Base-by-base conservation (phyloP, 768 basidiomycete species). In the Tremella yokohamensis region DNA sequence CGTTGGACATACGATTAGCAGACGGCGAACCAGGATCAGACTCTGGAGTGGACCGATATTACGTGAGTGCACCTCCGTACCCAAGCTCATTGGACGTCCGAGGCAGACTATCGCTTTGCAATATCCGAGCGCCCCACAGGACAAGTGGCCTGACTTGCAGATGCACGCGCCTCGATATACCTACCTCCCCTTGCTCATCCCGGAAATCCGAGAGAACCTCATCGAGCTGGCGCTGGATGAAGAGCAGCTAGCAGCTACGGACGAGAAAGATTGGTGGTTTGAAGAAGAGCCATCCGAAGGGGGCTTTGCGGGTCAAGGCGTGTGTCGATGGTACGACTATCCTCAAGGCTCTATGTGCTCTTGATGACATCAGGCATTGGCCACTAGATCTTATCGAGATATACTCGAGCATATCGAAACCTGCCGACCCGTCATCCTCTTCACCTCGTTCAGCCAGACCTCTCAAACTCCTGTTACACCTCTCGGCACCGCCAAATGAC, bases 241-340 rank as follows among this genome's bases (percentile, higher is more conserved):
- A 68, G 82, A 83, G 37, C 85, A 87, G 26, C 84, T 85, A 3
- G 85, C 85, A 60, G 68, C 81, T 9, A 78, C 93, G 59, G 88
- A 87, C 70, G 89, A 92, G 64, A 88, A 89, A 57, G 88, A 93
- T 52, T 91, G 94, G 89, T 98, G 94, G 96, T 96, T 99, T 75
- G 91, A 96, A 77, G 87, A 85, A 61, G 66, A 65, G 19, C 49
- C 37, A 9, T 58, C 55, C 19, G 60, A 29, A 26, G 65, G 49
- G 45, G 66, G 61, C 15, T 70, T 72, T 56, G 57, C 64, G n/a
- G 47, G 55, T 37, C 67, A 68, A 57, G 74, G 70, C 4, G 51
- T 64, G 8, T 72, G 70, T 56, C 90, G 91, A 79, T 97, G 94
- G 94, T 94, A 57, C 61, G 84, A 81, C 8, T 6, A n/a, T 40